phyloP scores from a whole-genome alignment of 129 eudicot species.

The Rutidosis leptorrhynchoides region DNA sequence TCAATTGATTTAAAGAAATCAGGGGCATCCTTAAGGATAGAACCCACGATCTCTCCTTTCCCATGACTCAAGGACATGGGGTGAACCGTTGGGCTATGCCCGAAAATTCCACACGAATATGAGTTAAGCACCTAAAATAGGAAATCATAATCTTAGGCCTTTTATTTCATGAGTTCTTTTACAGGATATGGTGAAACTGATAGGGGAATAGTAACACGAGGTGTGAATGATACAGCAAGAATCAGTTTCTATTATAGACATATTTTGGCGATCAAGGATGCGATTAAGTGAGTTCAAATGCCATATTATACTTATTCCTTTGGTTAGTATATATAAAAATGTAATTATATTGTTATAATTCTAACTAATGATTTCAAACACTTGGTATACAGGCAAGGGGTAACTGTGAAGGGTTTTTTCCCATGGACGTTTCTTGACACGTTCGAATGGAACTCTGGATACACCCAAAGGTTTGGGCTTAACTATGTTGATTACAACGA shows the following conservation, averaged over 20 bases:
- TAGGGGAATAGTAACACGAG: conserved; percentile 10
- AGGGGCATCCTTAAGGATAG: no score
- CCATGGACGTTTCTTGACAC: conserved; percentile 42
- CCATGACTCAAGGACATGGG: no score
- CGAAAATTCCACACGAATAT: background rate
- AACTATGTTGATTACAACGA: conserved; percentile 34
- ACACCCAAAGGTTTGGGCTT: conserved; percentile 32
- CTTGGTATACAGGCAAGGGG: conserved; percentile 30
- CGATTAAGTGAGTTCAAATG: conserved; percentile 14
- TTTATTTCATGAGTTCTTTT: background rate
- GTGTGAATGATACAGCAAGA: conserved; percentile 22
- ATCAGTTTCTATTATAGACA: conserved; percentile 26
- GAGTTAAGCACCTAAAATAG: background rate
- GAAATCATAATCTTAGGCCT: background rate
- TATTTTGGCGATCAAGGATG: conserved; percentile 20
- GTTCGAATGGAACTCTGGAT: conserved; percentile 48
- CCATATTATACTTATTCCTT: background rate
- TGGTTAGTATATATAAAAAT: background rate
- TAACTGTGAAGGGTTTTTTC: conserved; percentile 32
- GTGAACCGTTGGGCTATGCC: no score
- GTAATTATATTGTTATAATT: conserved; percentile 20
- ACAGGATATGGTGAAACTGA: conserved; percentile 17
- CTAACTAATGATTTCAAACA: background rate
- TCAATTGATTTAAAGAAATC: no score
- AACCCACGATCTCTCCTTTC: no score